Base-by-base conservation (phyloP, 306 rosid genomes). In the Carpinus viminea region DNA sequence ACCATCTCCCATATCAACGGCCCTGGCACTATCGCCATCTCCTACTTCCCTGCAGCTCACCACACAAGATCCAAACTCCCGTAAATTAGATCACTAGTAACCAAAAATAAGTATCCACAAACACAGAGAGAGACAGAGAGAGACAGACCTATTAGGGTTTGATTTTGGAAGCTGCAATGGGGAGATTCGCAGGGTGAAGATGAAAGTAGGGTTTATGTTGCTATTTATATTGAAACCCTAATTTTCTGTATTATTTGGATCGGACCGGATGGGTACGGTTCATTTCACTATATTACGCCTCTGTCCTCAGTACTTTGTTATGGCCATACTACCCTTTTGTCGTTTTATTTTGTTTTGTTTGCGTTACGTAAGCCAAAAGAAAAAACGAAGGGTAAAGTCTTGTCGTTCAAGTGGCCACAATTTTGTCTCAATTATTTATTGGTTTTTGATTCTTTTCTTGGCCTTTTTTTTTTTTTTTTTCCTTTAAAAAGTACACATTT, bases 1-100 rank as follows among this genome's bases (percentile, higher is more conserved):
- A 94, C 97, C 52, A 94, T 91, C 97, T 94, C 97, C 98, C 98
- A 94, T 43, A 94, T 74, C 64, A 94, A 87, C n/a, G 86, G 98
- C 54, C 93, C 98, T n/a, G 98, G 88, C 48, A 92, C 92, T 0
- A 91, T 83, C 64, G 98, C 86, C 98, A 94, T 94, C 66, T 53
- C 71, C 76, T 31, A 57, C 79, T 47, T 47, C 64, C 80, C 87
- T 76, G 75, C 81, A 78, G 76, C 66, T 12, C 55, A 5, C 36
- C 24, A 16, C 20, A 57, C 7, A 31, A 78, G 74, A 81, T 85
- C 78, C 34, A 51, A 72, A 73, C 56, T 18, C 53, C 15, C 48
- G 10, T 60, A 57, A 12, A 53, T 4, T 11, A 1, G 0, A 12
- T 0, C 31, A 28, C 26, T 1, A 18, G 43, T 1, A 77, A 56